These are phyloP conservation scores for Agastache rugosa DNA, from an alignment of 257 asterid species.

Conservation along the genomic window DNA sequence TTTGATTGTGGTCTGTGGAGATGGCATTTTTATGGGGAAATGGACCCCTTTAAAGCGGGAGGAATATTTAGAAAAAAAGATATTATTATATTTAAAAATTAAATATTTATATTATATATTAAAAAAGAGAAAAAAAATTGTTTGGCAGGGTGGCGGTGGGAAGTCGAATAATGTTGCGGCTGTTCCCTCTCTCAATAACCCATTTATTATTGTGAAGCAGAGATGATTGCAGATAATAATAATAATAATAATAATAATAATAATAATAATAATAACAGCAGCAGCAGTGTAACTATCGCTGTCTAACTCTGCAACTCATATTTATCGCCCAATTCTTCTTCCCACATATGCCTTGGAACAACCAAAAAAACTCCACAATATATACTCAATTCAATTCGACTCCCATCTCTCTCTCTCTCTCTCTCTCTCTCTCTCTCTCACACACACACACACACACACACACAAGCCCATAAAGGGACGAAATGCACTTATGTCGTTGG, in stretches of 20 bases:
- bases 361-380: background rate
- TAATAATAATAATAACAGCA: background rate
- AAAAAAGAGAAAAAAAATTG: background rate
- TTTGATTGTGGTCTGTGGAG: background rate
- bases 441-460: background rate
- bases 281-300: background rate
- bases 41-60: background rate
- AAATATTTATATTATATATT: too few species aligned
- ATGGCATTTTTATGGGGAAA: background rate
- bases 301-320: background rate
- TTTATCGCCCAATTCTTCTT: background rate
- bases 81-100: too few species aligned
- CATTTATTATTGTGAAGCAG: constrained; percentile 42
- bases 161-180: constrained; percentile 30
- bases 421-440: background rate
- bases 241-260: background rate
- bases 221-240: constrained; percentile 16
- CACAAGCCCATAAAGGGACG: too few species aligned
- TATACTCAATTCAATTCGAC: background rate
- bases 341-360: constrained; percentile 3
- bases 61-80: too few species aligned
- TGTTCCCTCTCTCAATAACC: constrained; percentile 47
- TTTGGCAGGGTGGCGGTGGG: constrained; percentile 31
- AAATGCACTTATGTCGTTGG: background rate
- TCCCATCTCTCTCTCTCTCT: constrained; percentile 10